A percentile compares a stretch with the other conserved stretches of the same genome.
Conservation (phyloP, 2,329 filamentous ascomycete genomes). For the Phoma herbarum region DNA sequence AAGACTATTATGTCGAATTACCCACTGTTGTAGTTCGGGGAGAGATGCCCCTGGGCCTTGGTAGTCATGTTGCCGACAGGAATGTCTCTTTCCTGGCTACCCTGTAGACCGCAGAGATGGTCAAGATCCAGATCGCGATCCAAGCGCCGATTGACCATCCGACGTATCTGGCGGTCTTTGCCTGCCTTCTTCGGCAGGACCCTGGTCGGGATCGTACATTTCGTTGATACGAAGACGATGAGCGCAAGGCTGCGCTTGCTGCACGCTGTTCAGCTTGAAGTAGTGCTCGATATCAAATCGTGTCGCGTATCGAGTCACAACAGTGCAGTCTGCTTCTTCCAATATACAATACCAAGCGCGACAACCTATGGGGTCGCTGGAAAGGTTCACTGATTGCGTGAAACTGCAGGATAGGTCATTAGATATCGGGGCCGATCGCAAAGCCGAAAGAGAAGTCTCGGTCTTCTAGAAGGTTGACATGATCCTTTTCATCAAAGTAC, state of each 20-base stretch:
- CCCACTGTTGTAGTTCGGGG: constrained; percentile 8
- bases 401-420: not conserved
- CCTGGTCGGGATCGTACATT: not conserved
- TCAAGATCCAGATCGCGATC: constrained; percentile 7
- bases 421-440: not conserved
- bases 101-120: constrained; percentile 3
- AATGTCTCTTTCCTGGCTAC: not conserved
- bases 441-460: not conserved
- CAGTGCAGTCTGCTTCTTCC: not conserved
- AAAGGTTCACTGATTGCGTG: not conserved
- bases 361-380: not conserved
- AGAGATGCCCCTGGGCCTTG: not conserved
- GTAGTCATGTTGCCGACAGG: not conserved
- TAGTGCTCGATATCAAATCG: too few species aligned
- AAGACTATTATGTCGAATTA: constrained; percentile 2
- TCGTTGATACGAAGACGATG: not conserved
- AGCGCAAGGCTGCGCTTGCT: not conserved
- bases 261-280: not conserved
- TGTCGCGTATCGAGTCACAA: not conserved
- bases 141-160: constrained; percentile 13
- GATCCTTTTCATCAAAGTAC: not conserved
- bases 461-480: not conserved
- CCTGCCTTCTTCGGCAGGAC: not conserved
- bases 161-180: too few species aligned
- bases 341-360: not conserved